Percentiles rank a stretch among this genome's conserved stretches.
phyloP scores from a whole-genome alignment of 805 yeast species.

The Blastobotrys americana region DNA sequence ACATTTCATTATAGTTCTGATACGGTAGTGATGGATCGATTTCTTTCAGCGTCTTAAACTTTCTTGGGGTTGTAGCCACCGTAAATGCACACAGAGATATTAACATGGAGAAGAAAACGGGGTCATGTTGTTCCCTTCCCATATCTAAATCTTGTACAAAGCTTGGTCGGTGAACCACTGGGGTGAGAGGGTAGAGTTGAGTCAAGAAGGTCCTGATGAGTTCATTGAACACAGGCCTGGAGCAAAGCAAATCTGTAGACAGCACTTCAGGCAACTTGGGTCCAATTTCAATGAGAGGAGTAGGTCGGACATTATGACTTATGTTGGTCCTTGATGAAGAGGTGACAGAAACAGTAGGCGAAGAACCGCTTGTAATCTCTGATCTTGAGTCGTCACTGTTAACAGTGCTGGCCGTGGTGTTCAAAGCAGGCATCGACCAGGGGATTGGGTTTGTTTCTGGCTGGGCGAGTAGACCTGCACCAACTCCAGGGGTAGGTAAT shows the following conservation, averaged over 20 bases:
- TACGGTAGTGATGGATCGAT: constrained; percentile 12
- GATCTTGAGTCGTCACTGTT: background rate
- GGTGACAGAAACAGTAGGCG: background rate
- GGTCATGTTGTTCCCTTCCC: constrained; percentile 12
- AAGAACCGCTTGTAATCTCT: background rate
- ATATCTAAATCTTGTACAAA: constrained; percentile 11
- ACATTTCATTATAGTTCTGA: constrained; percentile 8
- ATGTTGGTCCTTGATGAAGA: no score
- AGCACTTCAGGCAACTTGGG: background rate
- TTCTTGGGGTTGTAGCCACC: constrained; percentile 12
- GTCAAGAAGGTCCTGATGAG: background rate
- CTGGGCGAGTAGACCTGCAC: background rate
- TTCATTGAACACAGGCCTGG: background rate
- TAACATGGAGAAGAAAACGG: constrained; percentile 10
- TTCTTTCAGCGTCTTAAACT: constrained; percentile 6
- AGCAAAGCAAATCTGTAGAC: background rate
- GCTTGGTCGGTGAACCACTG: constrained; percentile 15
- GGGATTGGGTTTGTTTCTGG: background rate
- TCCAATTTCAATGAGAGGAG: background rate
- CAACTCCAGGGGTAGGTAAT: background rate
- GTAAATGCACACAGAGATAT: constrained; percentile 10
- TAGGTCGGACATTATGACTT: no score
- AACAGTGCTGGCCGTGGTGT: no score
- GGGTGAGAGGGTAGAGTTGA: constrained; percentile 12
- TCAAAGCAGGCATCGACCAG: no score